Conservation (phyloP, 1,139 yeast species). For the Debaryomycetaceae sp. region DNA sequence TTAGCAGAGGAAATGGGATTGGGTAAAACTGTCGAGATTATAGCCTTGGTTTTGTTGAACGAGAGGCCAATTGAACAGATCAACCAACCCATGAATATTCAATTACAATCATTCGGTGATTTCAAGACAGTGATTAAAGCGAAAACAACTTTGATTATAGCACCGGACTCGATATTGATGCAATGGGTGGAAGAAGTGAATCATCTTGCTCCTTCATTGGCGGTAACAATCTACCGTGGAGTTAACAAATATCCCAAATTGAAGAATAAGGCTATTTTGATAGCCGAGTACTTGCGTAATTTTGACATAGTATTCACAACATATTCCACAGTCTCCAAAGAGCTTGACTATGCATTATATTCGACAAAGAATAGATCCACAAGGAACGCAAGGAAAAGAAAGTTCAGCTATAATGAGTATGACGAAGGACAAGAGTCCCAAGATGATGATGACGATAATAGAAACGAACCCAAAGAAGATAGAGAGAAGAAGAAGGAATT, state of each 20-base stretch:
- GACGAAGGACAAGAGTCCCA: constrained; percentile 8
- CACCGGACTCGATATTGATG: constrained; percentile 75
- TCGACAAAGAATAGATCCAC: constrained; percentile 58
- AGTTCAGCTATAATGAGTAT: constrained; percentile 7
- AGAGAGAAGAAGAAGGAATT: constrained; percentile 8
- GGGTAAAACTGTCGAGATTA: constrained; percentile 87
- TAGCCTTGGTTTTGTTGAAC: constrained; percentile 61
- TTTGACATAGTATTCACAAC: constrained; percentile 84
- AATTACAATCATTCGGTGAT: constrained; percentile 30
- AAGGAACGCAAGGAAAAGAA: constrained; percentile 28
- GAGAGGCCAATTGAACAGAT: constrained; percentile 45
- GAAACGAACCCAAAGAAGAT: background rate
- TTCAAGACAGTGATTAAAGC: constrained; percentile 47
- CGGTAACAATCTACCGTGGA: constrained; percentile 64
- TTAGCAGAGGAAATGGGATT: constrained; percentile 95
- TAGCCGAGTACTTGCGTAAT: constrained; percentile 45
- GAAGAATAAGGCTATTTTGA: constrained; percentile 36
- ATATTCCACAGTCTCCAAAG: constrained; percentile 64
- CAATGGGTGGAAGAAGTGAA: constrained; percentile 83
- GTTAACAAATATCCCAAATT: constrained; percentile 47
- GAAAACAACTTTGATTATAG: constrained; percentile 74
- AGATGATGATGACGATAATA: constrained; percentile 1
- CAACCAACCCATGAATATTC: constrained; percentile 35
- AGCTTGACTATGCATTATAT: constrained; percentile 77
- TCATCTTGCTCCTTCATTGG: constrained; percentile 53